phyloP scores from a whole-genome alignment of 441 rosid species.

The Arabidopsis lyrata region DNA sequence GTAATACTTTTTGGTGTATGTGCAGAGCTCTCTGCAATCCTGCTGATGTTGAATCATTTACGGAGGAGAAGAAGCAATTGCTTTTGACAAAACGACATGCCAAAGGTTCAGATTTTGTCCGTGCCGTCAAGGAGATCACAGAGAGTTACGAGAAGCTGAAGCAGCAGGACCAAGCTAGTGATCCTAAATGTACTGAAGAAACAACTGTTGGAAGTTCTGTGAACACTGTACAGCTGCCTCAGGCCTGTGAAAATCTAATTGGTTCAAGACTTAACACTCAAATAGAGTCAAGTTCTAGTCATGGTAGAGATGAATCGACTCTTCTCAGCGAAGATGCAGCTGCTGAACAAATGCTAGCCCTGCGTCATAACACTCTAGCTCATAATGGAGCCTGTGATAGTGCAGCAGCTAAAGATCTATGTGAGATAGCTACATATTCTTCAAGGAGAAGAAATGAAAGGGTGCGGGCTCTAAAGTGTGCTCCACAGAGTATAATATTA shows the following conservation, averaged over 20 bases:
- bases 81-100: conserved; percentile 86
- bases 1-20: conserved; percentile 26
- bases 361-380: conserved; percentile 51
- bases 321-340: conserved; percentile 53
- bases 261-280: conserved; percentile 52
- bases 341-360: conserved; percentile 51
- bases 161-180: conserved; percentile 62
- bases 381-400: conserved; percentile 51
- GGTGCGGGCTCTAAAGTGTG: conserved; percentile 52
- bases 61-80: conserved; percentile 95
- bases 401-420: conserved; percentile 51
- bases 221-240: conserved; percentile 56
- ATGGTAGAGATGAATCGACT: conserved; percentile 50
- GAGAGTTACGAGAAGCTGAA: conserved; percentile 82
- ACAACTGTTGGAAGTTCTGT: conserved; percentile 55
- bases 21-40: conserved; percentile 98
- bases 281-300: conserved; percentile 46
- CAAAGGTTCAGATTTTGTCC: conserved; percentile 94
- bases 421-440: conserved; percentile 71
- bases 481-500: conserved; percentile 49
- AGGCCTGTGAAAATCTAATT: conserved; percentile 54
- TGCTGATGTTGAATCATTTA: conserved; percentile 93
- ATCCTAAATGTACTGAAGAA: conserved; percentile 55
- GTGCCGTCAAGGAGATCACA: conserved; percentile 91
- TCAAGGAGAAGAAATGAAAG: conserved; percentile 80